These are phyloP conservation scores for Fusarium cicatricum DNA, from an alignment of 2,329 filamentous ascomycete genomes.

Conservation along the genomic window DNA sequence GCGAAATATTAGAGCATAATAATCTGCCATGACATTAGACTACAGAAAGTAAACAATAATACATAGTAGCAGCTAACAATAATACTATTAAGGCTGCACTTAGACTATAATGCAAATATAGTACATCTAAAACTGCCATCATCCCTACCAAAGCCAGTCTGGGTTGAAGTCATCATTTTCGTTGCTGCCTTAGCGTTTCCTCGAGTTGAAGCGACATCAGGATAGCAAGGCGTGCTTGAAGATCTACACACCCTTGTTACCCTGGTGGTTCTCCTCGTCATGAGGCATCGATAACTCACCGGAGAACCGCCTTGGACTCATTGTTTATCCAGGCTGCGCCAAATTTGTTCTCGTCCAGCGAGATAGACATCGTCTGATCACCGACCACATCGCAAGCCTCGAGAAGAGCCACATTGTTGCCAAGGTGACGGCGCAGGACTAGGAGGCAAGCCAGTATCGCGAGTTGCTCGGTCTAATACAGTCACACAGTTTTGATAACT, in stretches of 20 bases:
- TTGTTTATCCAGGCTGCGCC: slow-evolving; percentile 73
- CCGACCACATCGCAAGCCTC: slow-evolving; percentile 66
- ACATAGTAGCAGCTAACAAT: too few relatives aligned
- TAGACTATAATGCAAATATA: too few relatives aligned
- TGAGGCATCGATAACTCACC: slow-evolving; percentile 25
- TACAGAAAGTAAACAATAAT: too few relatives aligned
- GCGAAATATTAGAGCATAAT: too few relatives aligned
- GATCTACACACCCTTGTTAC: slow-evolving; percentile 52
- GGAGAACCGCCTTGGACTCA: slow-evolving; percentile 66
- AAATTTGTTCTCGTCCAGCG: slow-evolving; percentile 65
- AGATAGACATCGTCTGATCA: slow-evolving; percentile 69
- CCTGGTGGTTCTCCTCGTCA: background rate
- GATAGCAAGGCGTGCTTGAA: slow-evolving; percentile 75
- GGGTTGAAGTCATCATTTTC: too few relatives aligned
- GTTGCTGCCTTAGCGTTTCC: too few relatives aligned
- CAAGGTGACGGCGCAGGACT: slow-evolving; percentile 73
- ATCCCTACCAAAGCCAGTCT: too few relatives aligned
- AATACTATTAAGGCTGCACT: too few relatives aligned
- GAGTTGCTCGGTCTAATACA: background rate
- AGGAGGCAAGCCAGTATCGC: background rate
- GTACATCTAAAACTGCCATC: too few relatives aligned
- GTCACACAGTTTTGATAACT: slow-evolving; percentile 3
- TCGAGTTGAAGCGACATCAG: too few relatives aligned
- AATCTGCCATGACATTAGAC: too few relatives aligned
- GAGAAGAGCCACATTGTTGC: slow-evolving; percentile 69